Evolutionary conservation across 148 eudicot species (phyloP).

Genomic region (Selenicereus undatus): DNA sequence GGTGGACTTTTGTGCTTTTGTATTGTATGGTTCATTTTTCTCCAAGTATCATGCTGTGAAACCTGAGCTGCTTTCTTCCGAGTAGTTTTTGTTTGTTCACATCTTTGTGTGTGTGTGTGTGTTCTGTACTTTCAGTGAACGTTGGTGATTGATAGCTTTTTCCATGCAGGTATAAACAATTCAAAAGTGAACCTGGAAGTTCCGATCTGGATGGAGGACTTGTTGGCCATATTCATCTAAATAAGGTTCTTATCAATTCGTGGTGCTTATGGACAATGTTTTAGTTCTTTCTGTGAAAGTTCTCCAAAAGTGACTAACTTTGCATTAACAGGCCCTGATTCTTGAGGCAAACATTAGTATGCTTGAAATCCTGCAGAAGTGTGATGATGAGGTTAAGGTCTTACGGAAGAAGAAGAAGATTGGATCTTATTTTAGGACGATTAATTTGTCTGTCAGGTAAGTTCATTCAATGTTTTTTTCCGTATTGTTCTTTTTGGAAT

Average conservation of each 20-base stretch:
- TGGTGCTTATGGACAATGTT: not conserved
- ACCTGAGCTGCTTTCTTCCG: not conserved
- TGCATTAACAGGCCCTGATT: constrained; percentile 43
- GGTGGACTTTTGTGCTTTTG: not conserved
- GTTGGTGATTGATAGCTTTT: constrained; percentile 20
- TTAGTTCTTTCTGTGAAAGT: not conserved
- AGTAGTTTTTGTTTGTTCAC: not conserved
- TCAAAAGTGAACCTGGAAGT: constrained; percentile 41
- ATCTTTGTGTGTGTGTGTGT: not conserved
- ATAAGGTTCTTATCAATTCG: constrained; percentile 48
- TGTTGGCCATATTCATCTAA: constrained; percentile 89
- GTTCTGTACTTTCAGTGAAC: not conserved
- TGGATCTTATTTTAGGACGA: constrained; percentile 59
- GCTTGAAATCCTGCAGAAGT: constrained; percentile 55
- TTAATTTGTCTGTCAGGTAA: constrained; percentile 57
- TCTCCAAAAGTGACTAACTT: constrained; percentile 11
- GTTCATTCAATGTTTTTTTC: constrained; percentile 16
- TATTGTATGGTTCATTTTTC: constrained; percentile 4
- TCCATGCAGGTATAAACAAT: constrained; percentile 58
- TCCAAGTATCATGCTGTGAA: not conserved
- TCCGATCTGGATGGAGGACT: constrained; percentile 57
- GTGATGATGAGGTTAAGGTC: constrained; percentile 51
- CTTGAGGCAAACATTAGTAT: constrained; percentile 48
- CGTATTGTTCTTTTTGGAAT: not conserved
- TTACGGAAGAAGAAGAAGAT: constrained; percentile 65